Evolutionary conservation across 257 asterid genomes (phyloP), one percentile per base, ranked within the genome.

Genomic region (Nemophila menziesii): DNA sequence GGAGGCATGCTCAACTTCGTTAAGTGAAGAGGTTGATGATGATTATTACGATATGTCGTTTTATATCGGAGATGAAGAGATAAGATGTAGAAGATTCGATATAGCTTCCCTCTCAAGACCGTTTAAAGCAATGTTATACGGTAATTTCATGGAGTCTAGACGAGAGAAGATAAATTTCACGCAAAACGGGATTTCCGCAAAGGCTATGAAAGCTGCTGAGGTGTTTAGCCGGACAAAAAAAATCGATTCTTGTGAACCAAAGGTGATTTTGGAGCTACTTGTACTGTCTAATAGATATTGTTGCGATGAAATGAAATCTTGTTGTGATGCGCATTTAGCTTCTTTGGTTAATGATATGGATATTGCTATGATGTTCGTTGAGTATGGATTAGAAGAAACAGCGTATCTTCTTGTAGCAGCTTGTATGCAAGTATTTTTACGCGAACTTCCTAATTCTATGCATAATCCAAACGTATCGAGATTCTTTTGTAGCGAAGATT

Each of bases 331-430:
- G 17, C 65, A 70, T 59, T 56, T 90, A 40, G 92, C 94, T 15
- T 70, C 92, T 57, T 57, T 79, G 52, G 83, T 81, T 16, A 62
- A 51, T 52, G 81, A 77, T 52, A 48, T 85, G 73, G 92, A 90
- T 11, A 71, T 16, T 0, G 94, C 96, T 6, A 26, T 74, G 62
- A 42, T 73, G 39, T 67, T 90, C 19, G 50, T 90, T 24, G 96
- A 90, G 21, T 74, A 79, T 43, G 96, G 94, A 38, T 51, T 90
- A 63, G 82, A 71, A 55, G 99, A 85, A 68, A 64, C 69, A 34
- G 83, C 96, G 8, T 64, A 81, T 78, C 85, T 90, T 38, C 54
- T 90, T 18, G 93, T 90, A 37, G 96, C 92, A 11, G 92, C 99
- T 39, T 90, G 99, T 68, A 57, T 90, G 77, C 99, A 79, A 63